Evolutionary conservation across 192 early-diverging fungal genomes (phyloP).

Genomic region (Umbelopsis ramanniana): DNA sequence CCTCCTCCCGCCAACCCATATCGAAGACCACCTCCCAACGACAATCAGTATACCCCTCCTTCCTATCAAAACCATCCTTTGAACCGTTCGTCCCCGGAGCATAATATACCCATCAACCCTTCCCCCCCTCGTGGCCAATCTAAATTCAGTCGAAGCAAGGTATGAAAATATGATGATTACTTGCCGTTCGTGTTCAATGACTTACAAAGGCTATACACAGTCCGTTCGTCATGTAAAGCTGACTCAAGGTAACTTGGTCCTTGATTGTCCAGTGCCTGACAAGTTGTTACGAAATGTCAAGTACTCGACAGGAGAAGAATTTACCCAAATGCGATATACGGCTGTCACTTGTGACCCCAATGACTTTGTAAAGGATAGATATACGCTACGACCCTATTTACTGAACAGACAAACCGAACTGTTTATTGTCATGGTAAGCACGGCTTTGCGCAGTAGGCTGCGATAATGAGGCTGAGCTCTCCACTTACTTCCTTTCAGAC

Average conservation of each 20-base stretch:
- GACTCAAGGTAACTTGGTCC: constrained; percentile 67
- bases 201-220: not conserved
- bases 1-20: not conserved
- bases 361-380: constrained; percentile 64
- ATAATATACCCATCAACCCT: not conserved
- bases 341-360: constrained; percentile 69
- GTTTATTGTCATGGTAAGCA: constrained; percentile 82
- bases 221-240: constrained; percentile 48
- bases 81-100: not conserved
- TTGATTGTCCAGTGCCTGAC: constrained; percentile 65
- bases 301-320: constrained; percentile 59
- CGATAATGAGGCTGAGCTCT: not conserved
- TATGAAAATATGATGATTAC: not conserved
- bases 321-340: constrained; percentile 72
- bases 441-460: not conserved
- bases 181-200: not conserved
- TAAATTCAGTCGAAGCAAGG: constrained; percentile 17
- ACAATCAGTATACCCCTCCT: not conserved
- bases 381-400: constrained; percentile 69
- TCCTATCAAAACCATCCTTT: constrained; percentile 1
- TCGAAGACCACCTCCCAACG: not conserved
- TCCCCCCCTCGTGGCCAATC: not conserved
- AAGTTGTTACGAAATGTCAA: constrained; percentile 56
- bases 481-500: not conserved
- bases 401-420: constrained; percentile 81